A percentile compares a stretch with the other conserved stretches of the same genome.
These are phyloP conservation scores for Crithidia acanthocephali DNA, from an alignment of 208 protist genomes.

Conservation along the genomic window DNA sequence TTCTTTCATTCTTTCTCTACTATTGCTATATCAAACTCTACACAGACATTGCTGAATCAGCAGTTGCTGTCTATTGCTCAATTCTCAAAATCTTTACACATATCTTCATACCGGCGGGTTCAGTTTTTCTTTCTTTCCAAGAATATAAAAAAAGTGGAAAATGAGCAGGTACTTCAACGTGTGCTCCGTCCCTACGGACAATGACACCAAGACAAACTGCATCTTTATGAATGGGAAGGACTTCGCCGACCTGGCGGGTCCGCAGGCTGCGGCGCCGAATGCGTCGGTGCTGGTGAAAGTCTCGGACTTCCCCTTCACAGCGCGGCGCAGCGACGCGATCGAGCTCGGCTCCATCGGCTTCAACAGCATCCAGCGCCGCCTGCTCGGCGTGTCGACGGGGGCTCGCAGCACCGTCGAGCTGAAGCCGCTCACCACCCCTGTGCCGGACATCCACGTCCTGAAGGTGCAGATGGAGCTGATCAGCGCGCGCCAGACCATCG, in stretches of 20 bases:
- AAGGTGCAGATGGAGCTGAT: conserved; percentile 62
- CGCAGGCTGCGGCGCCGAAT: conserved; percentile 22
- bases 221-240: conserved; percentile 61
- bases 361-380: conserved; percentile 82
- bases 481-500: conserved; percentile 58
- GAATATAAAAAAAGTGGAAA: conserved; percentile 10
- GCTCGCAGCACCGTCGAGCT: conserved; percentile 55
- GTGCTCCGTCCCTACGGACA: conserved; percentile 60
- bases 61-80: no score
- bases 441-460: conserved; percentile 45
- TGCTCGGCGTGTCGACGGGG: conserved; percentile 61
- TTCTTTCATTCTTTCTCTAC: no score
- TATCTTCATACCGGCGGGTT: no score
- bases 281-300: conserved; percentile 44
- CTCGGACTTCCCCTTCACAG: conserved; percentile 66
- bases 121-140: no score
- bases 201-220: conserved; percentile 69
- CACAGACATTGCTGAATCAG: no score
- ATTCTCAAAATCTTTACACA: no score
- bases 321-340: conserved; percentile 38
- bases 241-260: conserved; percentile 20
- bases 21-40: no score
- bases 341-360: conserved; percentile 55
- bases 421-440: conserved; percentile 19
- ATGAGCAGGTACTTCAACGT: conserved; percentile 44